Evolutionary conservation across 2,329 filamentous ascomycete genomes (phyloP), one percentile per base, ranked within the genome.

Genomic region (Zasmidium angulare): DNA sequence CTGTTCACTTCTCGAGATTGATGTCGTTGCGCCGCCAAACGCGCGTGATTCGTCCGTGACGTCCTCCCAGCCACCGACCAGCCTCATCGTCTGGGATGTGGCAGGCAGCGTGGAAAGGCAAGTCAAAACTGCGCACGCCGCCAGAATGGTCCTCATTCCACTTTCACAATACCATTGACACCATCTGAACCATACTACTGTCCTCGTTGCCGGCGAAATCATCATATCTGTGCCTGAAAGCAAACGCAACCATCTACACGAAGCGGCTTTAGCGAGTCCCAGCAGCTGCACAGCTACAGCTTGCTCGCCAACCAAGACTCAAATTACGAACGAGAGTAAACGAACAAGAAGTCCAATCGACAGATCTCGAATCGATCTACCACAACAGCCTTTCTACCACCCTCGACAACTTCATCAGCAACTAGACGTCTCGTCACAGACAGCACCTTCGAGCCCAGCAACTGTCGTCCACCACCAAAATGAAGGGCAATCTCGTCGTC

Each of bases 401-500:
- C 26, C 26, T 29, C 26, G 11, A 29, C 26, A 29, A 29, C 26
- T 11, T 29, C 26, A 11, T 4, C 26, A 29, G 11, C 26, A 11
- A 29, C 26, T 11, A 29, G n/a, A n/a, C n/a, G n/a, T n/a, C n/a
- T n/a, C n/a, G n/a, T n/a, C n/a, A n/a, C n/a, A n/a, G n/a, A n/a
- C n/a, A n/a, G n/a, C n/a, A n/a, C n/a, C n/a, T n/a, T n/a, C n/a
- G n/a, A 29, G 26, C 26, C 26, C 6, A 29, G 26, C 55, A 56
- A 63, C 55, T 60, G 12, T 20, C 1, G 31, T 53, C 52, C 57
- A 60, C 55, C 58, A 50, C 61, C 63, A 77, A 53, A 49, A 82
- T 82, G 79, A 73, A 79, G 71, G 78, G 78, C 72, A 82, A 82
- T 72, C 73, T 82, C 64, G 78, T 79, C 74, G 79, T 82, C 73